Base-by-base conservation (phyloP, 2,329 filamentous ascomycete genomes). In the Fusarium tuaranense region DNA sequence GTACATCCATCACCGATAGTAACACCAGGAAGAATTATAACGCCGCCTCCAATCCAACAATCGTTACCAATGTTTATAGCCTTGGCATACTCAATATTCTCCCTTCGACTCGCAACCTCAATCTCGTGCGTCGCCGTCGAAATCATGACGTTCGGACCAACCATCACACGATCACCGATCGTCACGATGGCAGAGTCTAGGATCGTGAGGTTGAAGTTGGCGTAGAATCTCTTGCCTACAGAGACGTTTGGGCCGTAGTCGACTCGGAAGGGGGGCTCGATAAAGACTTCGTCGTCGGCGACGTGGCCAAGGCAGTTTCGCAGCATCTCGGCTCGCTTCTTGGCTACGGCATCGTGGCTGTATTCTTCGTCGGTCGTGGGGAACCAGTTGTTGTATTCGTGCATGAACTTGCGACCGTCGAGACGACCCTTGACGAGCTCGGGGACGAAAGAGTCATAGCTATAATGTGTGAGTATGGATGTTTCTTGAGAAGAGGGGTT, bases 1-100 rank as follows among this genome's bases (percentile, higher is more conserved):
- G 92, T 93, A 8, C 86, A 87, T 0, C 95, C 94, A 61, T 88
- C 87, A 0, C 95, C 95, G 74, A 97, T 93, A 1, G 88, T 95
- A 13, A 97, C 91, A 0, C 95, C 94, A 0, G 94, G 91, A 59
- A 95, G 83, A n/a, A 97, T 89, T n/a, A 87, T 89, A 7, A 91
- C 91, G 78, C 91, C 92, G 0, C 93, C 93, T 3, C 92, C 93
- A 39, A 96, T 83, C 94, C 94, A 95, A 2, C 92, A 85, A 58
- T 86, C 85, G 38, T 85, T 79, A 7, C 87, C 87, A 62, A 89
- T 86, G 9, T 81, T 82, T 0, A 89, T 84, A 0, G 85, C 85
- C 39, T 82, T 82, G 0, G 86, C 86, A 67, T 85, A 88, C 71
- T 90, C 88, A 10, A 88, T 81, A 27, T 86, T 83, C 9, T 87